Base-by-base conservation (phyloP, 1,139 yeast genomes). In the Sugiyamaella sp. region DNA sequence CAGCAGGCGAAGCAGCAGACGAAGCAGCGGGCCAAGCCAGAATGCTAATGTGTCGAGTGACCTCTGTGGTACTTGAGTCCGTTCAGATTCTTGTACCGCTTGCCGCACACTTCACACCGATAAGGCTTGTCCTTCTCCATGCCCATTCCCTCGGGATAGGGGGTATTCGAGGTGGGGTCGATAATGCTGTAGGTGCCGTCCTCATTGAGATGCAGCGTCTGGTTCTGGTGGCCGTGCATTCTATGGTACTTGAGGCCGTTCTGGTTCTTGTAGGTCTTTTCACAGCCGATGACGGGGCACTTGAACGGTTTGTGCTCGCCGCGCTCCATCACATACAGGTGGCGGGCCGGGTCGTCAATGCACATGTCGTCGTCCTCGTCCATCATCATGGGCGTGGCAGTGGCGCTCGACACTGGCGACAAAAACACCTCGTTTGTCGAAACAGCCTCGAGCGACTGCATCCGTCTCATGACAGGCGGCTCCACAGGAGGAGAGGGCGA, bases 261-360 rank as follows among this genome's bases (percentile, higher is more conserved):
- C 73, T 93, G 99, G 71, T 93, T 93, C 76, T 93, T 93, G 73
- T 93, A 93, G 35, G 95, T 91, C 76, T 93, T 93, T 65, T 91
- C 98, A 73, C 99, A 93, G 4, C 99, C 99, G 66, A 90, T 88
- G 40, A 93, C 99, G 0, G 98, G 99, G 74, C 99, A 93, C 70
- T 87, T 90, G 76, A 87, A 93, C 20, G 99, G 99, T 71, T 93
- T 86, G 69, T 89, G 89, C 64, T 90, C 97, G 57, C 88, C 93
- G 60, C 86, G 86, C 71, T 91, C 97, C 78, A 89, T 85, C 43
- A 90, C 96, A 68, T 91, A 91, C 56, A 93, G 74, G 66, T 91
- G 95, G 60, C 98, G 81, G 1, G 97, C 97, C 0, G 98, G 99
- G 70, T 91, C 97, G 58, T 73, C 76, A 42, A 74, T 74, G 63